Evolutionary conservation across 768 basidiomycete species (phyloP).

Genomic region (Myochromella boudieri): DNA sequence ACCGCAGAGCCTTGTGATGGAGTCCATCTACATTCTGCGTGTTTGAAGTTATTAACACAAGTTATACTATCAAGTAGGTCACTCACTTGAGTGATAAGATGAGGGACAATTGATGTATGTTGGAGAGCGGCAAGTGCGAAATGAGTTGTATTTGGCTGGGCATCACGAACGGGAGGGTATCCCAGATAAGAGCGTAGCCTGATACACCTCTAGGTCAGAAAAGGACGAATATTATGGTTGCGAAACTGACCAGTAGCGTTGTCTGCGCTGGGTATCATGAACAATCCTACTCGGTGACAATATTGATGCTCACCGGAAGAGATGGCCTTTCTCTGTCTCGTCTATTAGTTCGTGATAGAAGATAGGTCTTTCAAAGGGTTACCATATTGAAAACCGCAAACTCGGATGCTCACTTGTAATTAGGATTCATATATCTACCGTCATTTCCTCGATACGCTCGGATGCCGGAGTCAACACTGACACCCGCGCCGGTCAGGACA

Average conservation of each 20-base stretch:
- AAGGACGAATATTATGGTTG: conserved; percentile 22
- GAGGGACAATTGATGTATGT: conserved; percentile 56
- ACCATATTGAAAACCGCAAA: conserved; percentile 4
- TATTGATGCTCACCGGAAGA: conserved; percentile 56
- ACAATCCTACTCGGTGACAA: not conserved
- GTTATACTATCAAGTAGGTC: too few species aligned
- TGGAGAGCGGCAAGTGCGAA: conserved; percentile 84
- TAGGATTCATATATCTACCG: conserved; percentile 88
- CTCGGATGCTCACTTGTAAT: conserved; percentile 64
- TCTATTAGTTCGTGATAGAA: conserved; percentile 86
- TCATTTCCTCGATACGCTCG: conserved; percentile 89
- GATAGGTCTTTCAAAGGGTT: conserved; percentile 47
- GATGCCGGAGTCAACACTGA: conserved; percentile 94
- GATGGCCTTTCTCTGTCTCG: conserved; percentile 60
- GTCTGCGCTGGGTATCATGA: conserved; percentile 39
- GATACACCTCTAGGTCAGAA: not conserved
- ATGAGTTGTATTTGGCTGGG: conserved; percentile 88
- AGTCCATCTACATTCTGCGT: conserved; percentile 87
- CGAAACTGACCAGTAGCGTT: conserved; percentile 71
- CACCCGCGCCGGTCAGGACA: conserved; percentile 87
- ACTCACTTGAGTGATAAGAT: conserved; percentile 75
- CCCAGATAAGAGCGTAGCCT: conserved; percentile 79
- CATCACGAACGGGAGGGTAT: conserved; percentile 83
- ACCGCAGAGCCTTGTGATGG: conserved; percentile 74
- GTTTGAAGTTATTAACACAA: conserved; percentile 17